phyloP scores from a whole-genome alignment of 768 basidiomycete species.

The Dioszegia crocea region DNA sequence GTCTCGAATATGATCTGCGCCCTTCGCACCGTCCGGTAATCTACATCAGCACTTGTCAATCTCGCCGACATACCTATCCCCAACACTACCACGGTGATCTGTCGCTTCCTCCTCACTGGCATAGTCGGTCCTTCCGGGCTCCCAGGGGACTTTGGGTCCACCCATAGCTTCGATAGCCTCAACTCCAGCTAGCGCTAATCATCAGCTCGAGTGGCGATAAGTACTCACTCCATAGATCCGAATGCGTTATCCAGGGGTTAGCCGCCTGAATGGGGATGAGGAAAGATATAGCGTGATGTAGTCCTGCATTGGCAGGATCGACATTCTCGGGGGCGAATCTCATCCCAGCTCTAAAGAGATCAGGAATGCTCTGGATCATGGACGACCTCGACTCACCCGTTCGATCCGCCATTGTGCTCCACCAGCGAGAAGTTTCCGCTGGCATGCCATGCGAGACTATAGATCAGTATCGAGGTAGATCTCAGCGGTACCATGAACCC shows the following conservation, averaged over 20 bases:
- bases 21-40: conserved; percentile 49
- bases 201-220: conserved; percentile 42
- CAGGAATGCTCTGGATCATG: background rate
- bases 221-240: conserved; percentile 47
- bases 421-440: conserved; percentile 47
- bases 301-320: conserved; percentile 44
- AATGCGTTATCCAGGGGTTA: conserved; percentile 49
- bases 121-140: conserved; percentile 49
- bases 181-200: conserved; percentile 47
- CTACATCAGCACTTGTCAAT: conserved; percentile 11
- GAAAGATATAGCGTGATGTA: conserved; percentile 48
- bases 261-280: conserved; percentile 48
- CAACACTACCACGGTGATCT: conserved; percentile 45
- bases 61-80: conserved; percentile 24
- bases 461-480: background rate
- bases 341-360: conserved; percentile 41
- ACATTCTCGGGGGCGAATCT: conserved; percentile 45
- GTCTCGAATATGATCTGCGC: conserved; percentile 47
- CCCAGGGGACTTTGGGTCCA: conserved; percentile 48
- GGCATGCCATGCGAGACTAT: conserved; percentile 50
- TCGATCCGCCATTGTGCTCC: conserved; percentile 48
- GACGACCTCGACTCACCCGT: conserved; percentile 20
- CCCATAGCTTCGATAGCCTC: conserved; percentile 47
- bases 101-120: conserved; percentile 34
- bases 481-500: conserved; percentile 46